A percentile compares a stretch with the other conserved stretches of the same genome.
These are phyloP conservation scores for Boletus rex-veris DNA, from an alignment of 768 basidiomycete genomes.

Conservation along the genomic window DNA sequence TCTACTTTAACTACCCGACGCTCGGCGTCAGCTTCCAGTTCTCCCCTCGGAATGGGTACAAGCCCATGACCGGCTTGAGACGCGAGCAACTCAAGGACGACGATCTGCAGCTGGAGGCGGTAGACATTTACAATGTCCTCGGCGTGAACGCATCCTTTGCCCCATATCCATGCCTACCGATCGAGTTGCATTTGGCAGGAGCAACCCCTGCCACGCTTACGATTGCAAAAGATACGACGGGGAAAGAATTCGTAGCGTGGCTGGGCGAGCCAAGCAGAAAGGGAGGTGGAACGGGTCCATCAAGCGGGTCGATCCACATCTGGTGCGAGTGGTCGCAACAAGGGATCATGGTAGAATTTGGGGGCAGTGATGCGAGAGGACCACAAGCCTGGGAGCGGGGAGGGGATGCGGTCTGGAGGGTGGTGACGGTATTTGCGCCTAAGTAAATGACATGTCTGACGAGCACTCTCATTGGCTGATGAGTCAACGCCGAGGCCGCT, in stretches of 20 bases:
- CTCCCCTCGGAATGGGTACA: conserved; percentile 61
- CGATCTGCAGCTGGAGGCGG: conserved; percentile 56
- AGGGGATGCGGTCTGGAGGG: conserved; percentile 76
- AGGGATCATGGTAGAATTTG: conserved; percentile 85
- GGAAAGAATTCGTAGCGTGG: conserved; percentile 69
- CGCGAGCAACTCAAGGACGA: conserved; percentile 48
- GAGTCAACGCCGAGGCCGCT: no score
- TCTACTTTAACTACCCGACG: conserved; percentile 81
- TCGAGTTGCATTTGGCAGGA: conserved; percentile 42
- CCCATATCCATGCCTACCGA: conserved; percentile 53
- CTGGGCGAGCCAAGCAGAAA: conserved; percentile 89
- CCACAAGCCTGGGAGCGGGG: conserved; percentile 87
- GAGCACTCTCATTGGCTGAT: no score
- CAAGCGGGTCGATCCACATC: conserved; percentile 80
- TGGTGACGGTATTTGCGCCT: conserved; percentile 58
- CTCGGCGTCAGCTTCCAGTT: conserved; percentile 84
- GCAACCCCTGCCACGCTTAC: conserved; percentile 40
- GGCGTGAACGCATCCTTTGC: conserved; percentile 41
- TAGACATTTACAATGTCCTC: conserved; percentile 79
- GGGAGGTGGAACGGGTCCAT: conserved; percentile 85
- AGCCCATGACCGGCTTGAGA: conserved; percentile 44
- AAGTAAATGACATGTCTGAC: conserved; percentile 5
- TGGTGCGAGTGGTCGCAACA: conserved; percentile 90
- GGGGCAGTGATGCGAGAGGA: conserved; percentile 71
- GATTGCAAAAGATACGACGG: conserved; percentile 52